Conservation (phyloP, 306 rosid genomes). For the Acacia confusa region DNA sequence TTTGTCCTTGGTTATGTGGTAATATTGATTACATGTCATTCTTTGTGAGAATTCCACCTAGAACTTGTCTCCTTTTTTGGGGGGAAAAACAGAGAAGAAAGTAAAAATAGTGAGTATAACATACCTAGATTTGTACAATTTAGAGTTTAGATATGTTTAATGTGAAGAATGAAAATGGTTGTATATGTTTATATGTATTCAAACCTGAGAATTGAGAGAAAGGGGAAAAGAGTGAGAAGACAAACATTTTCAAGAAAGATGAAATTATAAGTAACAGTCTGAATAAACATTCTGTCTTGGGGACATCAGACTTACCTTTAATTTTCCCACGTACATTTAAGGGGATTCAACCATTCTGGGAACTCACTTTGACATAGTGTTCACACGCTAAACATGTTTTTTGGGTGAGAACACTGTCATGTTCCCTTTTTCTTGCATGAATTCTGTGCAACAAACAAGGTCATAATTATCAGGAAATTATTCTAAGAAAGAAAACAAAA, state of each 20-base stretch:
- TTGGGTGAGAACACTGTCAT: too few relatives aligned
- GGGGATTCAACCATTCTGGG: too few relatives aligned
- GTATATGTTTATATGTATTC: neutral
- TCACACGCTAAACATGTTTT: too few relatives aligned
- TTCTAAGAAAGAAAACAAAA: too few relatives aligned
- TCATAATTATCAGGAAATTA: too few relatives aligned
- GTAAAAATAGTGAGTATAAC: neutral
- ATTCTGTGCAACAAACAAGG: too few relatives aligned
- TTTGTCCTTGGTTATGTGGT: neutral
- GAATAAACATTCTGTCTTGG: neutral
- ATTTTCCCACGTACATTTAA: too few relatives aligned
- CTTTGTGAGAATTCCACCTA: neutral
- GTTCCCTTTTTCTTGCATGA: too few relatives aligned
- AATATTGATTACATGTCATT: neutral
- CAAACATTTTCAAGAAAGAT: neutral
- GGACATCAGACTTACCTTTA: neutral
- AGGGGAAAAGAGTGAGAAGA: neutral
- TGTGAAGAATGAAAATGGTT: neutral
- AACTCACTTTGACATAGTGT: too few relatives aligned
- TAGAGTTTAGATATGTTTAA: neutral
- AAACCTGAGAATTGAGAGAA: neutral
- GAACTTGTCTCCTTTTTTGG: neutral
- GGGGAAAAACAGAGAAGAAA: neutral
- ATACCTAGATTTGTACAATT: neutral
- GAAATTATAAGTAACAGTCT: neutral